These are phyloP conservation scores for Triticum urartu DNA, from an alignment of 176 grass and related monocot genomes.

Conservation along the genomic window DNA sequence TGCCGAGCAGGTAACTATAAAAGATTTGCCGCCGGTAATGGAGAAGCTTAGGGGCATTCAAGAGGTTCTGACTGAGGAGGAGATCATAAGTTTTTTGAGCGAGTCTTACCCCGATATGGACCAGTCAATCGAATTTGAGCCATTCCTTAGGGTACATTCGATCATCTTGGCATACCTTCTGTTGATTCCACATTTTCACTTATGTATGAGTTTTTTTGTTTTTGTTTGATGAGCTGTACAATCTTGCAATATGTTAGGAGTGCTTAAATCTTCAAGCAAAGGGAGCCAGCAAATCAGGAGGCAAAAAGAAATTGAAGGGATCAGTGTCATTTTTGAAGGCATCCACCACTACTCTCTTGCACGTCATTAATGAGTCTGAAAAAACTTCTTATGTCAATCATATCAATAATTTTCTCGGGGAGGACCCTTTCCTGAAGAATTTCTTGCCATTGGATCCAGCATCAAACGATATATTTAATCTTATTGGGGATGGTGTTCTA, in stretches of 20 bases:
- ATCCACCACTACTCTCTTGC: conserved; percentile 88
- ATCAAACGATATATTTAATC: conserved; percentile 68
- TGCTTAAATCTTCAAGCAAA: conserved; percentile 79
- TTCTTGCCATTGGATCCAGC: conserved; percentile 82
- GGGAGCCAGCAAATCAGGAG: conserved; percentile 56
- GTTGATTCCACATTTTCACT: not conserved
- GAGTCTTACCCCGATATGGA: conserved; percentile 62
- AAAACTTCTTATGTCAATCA: conserved; percentile 91
- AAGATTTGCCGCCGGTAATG: conserved; percentile 80
- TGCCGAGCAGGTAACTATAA: conserved; percentile 53
- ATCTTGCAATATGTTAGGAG: conserved; percentile 50
- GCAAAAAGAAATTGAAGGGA: conserved; percentile 59
- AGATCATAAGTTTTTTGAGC: conserved; percentile 49
- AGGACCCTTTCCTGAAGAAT: conserved; percentile 86
- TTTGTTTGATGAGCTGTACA: not conserved
- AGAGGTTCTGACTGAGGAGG: conserved; percentile 65
- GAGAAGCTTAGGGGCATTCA: conserved; percentile 73
- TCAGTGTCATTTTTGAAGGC: conserved; percentile 95
- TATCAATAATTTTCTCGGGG: conserved; percentile 89
- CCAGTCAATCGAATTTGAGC: conserved; percentile 83
- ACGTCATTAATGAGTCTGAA: conserved; percentile 90
- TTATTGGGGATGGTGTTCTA: conserved; percentile 86
- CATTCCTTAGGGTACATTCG: conserved; percentile 71
- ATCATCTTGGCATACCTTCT: not conserved
- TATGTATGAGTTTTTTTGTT: not conserved